Evolutionary conservation across 2,329 filamentous ascomycete species (phyloP).

Genomic region (Cercospora nicotianae): DNA sequence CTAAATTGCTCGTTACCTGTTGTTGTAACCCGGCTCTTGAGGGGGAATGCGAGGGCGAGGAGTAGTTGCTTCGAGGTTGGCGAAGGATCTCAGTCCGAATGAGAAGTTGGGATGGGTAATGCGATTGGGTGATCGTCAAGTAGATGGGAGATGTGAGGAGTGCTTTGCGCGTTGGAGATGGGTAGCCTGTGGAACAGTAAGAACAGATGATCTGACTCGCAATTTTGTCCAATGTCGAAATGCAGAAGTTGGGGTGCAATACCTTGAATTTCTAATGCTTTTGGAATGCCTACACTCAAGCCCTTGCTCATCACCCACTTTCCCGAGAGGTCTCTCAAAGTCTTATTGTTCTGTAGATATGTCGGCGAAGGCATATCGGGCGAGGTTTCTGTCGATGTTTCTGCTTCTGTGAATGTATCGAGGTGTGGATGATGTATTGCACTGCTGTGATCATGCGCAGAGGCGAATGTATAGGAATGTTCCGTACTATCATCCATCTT

Average conservation of each 20-base stretch:
- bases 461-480: background rate
- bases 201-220: too few species aligned
- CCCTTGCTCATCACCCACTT: slow-evolving; percentile 8
- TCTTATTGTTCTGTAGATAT: slow-evolving; percentile 13
- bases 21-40: background rate
- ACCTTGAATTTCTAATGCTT: slow-evolving; percentile 7
- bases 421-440: too few species aligned
- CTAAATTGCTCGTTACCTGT: background rate
- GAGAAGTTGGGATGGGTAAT: slow-evolving; percentile 24
- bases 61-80: background rate
- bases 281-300: background rate
- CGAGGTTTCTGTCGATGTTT: background rate
- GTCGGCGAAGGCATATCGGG: background rate
- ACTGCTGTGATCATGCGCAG: background rate
- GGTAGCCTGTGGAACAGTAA: background rate
- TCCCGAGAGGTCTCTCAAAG: slow-evolving; percentile 10
- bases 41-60: background rate
- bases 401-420: background rate
- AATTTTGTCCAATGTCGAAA: background rate
- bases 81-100: slow-evolving; percentile 11
- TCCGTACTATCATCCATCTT: background rate
- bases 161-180: slow-evolving; percentile 8
- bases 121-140: slow-evolving; percentile 19
- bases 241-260: background rate
- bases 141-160: slow-evolving; percentile 17